Evolutionary conservation across 2,329 filamentous ascomycete genomes (phyloP).

Genomic region (Botrytis pseudocinerea): DNA sequence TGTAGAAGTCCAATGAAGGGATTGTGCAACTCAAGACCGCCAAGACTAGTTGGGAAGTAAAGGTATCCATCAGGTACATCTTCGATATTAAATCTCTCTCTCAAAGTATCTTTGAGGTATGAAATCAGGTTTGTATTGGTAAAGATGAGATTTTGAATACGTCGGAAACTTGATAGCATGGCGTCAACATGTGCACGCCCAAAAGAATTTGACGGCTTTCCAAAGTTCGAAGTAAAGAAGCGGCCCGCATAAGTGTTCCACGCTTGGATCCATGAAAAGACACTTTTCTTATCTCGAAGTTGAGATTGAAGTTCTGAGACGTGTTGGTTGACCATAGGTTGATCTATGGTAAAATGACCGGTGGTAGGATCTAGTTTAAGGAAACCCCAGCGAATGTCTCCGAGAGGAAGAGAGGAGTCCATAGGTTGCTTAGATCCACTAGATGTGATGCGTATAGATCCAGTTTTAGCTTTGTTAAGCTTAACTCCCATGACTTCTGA

Average conservation of each 20-base stretch:
- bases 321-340: constrained; percentile 55
- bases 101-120: constrained; percentile 51
- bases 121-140: constrained; percentile 46
- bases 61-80: constrained; percentile 47
- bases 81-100: constrained; percentile 48
- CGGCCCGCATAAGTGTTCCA: constrained; percentile 59
- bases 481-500: constrained; percentile 55
- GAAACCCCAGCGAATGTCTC: constrained; percentile 60
- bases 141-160: constrained; percentile 55
- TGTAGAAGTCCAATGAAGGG: constrained; percentile 44
- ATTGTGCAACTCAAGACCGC: constrained; percentile 46
- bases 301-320: constrained; percentile 57
- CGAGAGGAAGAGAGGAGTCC: constrained; percentile 47
- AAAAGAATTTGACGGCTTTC: constrained; percentile 55
- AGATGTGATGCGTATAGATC: constrained; percentile 47
- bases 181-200: constrained; percentile 56
- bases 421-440: constrained; percentile 14
- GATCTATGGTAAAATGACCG: constrained; percentile 57
- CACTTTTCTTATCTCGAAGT: constrained; percentile 50
- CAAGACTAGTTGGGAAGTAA: constrained; percentile 45
- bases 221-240: constrained; percentile 61
- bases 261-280: constrained; percentile 60
- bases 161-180: constrained; percentile 52
- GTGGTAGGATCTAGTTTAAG: constrained; percentile 51
- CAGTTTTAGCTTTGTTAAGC: constrained; percentile 60